Percentiles rank a stretch among this genome's conserved stretches.
phyloP scores from a whole-genome alignment of 371 early-diverging fungal species.

The Rhizopus microsporus region DNA sequence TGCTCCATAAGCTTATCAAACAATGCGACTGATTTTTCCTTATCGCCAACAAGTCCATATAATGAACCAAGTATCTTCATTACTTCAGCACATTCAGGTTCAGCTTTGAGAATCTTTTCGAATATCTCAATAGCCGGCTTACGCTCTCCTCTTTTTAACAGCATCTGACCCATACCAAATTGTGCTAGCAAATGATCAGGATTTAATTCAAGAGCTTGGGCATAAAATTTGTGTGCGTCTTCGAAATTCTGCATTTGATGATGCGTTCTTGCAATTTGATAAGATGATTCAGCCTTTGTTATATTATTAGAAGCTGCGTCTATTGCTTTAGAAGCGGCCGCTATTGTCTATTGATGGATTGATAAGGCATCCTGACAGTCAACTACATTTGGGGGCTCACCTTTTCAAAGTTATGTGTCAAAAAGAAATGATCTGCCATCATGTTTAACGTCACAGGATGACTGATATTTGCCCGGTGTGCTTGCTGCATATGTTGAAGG shows the following conservation, averaged over 20 bases:
- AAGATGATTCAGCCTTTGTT: slow-evolving; percentile 63
- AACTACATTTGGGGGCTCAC: slow-evolving; percentile 7
- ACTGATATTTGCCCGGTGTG: slow-evolving; percentile 46
- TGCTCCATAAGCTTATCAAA: slow-evolving; percentile 61
- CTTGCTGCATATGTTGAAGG: slow-evolving; percentile 52
- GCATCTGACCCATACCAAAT: slow-evolving; percentile 80
- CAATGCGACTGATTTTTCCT: slow-evolving; percentile 63
- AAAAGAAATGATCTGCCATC: slow-evolving; percentile 61
- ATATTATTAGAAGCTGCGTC: slow-evolving; percentile 48
- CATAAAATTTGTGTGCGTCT: slow-evolving; percentile 72
- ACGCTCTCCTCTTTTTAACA: slow-evolving; percentile 49
- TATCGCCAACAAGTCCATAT: slow-evolving; percentile 66
- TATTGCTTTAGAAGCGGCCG: slow-evolving; percentile 51
- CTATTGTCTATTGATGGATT: slow-evolving; percentile 30
- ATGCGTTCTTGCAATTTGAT: slow-evolving; percentile 59
- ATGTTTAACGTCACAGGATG: slow-evolving; percentile 57
- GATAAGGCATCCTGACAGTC: background rate
- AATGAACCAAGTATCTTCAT: slow-evolving; percentile 66
- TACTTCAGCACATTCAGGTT: slow-evolving; percentile 65
- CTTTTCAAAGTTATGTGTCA: slow-evolving; percentile 51
- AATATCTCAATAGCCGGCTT: slow-evolving; percentile 70
- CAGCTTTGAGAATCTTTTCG: slow-evolving; percentile 68
- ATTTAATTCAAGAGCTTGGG: slow-evolving; percentile 68
- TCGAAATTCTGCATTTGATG: slow-evolving; percentile 64
- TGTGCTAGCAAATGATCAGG: slow-evolving; percentile 70